Base-by-base conservation (phyloP, 2,329 filamentous ascomycete species). In the Fonsecaea multimorphosa region DNA sequence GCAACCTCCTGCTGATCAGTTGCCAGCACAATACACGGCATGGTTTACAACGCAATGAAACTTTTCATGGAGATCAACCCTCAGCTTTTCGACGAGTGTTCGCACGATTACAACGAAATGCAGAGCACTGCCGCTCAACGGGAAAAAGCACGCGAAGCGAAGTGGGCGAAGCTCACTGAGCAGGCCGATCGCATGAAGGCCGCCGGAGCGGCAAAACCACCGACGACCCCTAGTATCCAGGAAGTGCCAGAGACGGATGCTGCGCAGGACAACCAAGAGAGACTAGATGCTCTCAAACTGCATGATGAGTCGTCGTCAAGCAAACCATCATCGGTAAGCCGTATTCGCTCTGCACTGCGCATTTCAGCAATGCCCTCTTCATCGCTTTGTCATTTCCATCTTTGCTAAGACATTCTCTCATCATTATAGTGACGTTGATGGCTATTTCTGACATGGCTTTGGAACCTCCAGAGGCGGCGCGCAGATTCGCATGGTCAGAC, bases 1-100 rank as follows among this genome's bases (percentile, higher is more conserved):
- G 16, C 19, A 7, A 22, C n/a, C 7, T 51, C n/a, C 22, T 12
- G 34, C 65, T 83, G 74, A 83, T 68, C 27, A 14, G 44, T 9
- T 57, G 7, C 1, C 70, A 98, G 95, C 74, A 99, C 95, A 7
- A 99, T 99, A 72, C 95, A 99, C 76, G 95, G 95, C 77, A 98
- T 99, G 94, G 95, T 99, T 11, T 98, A 98, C 79, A 99, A 98
- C 75, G 95, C 95, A 64, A 98, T 99, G 95, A 99, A 99, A 78
- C 86, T 99, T 40, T 99, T 99, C 79, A 99, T 99, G 95, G 95
- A 99, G 78, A 97, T 99, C 75, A 98, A 98, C 78, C 95, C 95
- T 9, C 93, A 97, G 78, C 86, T 99, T 24, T 99, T 99, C 74
- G 95, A 99, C 73, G 95, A 99, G 76, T 99, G 95, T 80, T 97